Conservation (phyloP, 1,139 yeast genomes). For the Blastobotrys arbuscula region DNA sequence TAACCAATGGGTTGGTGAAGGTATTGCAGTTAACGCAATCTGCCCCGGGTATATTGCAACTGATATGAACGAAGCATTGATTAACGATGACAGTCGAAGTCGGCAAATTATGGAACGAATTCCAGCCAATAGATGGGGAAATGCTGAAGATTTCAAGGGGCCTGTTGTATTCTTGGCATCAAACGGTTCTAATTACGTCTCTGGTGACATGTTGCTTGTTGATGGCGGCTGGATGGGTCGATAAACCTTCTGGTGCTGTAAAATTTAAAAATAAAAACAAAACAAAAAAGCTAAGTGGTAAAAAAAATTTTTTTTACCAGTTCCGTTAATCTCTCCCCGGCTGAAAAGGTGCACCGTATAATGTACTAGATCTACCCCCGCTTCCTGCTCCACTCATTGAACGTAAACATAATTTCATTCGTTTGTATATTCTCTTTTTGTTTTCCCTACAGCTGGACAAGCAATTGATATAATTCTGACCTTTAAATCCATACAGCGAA, state of each 20-base stretch:
- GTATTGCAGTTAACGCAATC: conserved; percentile 49
- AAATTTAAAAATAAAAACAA: no score
- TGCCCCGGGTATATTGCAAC: conserved; percentile 55
- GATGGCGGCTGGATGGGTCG: conserved; percentile 55
- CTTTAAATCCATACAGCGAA: no score
- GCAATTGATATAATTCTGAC: no score
- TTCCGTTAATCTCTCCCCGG: no score
- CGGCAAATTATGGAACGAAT: conserved; percentile 40
- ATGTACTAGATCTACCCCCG: no score
- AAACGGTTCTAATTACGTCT: conserved; percentile 47
- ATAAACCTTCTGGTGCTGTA: conserved; percentile 15
- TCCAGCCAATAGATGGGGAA: conserved; percentile 50
- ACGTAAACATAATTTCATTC: no score
- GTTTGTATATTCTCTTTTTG: no score
- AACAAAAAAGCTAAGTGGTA: no score
- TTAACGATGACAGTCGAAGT: conserved; percentile 33
- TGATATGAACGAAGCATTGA: conserved; percentile 43
- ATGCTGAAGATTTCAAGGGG: conserved; percentile 51
- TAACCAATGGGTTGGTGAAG: conserved; percentile 48
- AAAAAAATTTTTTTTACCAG: no score
- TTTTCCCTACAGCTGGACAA: no score
- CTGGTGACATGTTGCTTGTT: conserved; percentile 49
- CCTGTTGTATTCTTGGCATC: conserved; percentile 48
- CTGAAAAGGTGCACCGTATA: no score
- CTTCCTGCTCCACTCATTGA: no score